Base-by-base conservation (phyloP, 306 rosid genomes). In the Ormosia emarginata region DNA sequence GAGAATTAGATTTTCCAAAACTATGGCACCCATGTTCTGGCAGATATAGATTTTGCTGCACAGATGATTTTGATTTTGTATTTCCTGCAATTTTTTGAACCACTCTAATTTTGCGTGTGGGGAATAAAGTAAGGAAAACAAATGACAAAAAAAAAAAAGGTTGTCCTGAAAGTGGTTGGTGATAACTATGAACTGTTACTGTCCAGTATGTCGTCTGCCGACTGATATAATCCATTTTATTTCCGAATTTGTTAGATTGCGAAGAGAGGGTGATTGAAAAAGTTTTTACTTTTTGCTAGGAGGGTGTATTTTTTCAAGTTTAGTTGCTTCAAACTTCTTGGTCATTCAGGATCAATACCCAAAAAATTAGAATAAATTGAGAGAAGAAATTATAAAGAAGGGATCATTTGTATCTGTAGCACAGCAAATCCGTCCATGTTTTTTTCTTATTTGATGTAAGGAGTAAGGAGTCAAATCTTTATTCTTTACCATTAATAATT, bases 1-100 rank as follows among this genome's bases (percentile, higher is more conserved):
- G 37, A 17, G 65, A 39, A 66, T 75, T 53, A 32, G 32, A 44
- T 52, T 79, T 81, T 79, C 75, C 58, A 41, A 79, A 63, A 50
- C 36, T 41, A n/a, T 72, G 63, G 73, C 80, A 56, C 24, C 15
- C 37, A 39, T 18, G 2, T 56, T 65, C 47, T 52, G 33, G 10
- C 36, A 69, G 34, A 74, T 13, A 30, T 7, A 43, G 56, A 66
- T 78, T 50, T 17, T 49, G 9, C 56, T 58, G 7, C 3, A 71
- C n/a, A 24, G 12, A 39, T 62, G 44, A 67, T 50, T 62, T 63
- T 50, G 61, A 17, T 37, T 74, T 63, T 50, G 61, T 12, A 37
- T 74, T 55, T 81, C 17, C 29, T 24, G 1, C 3, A 6, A 47
- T 62, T 71, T 34, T 43, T 34, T 61, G 9, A 11, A 53, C 49